Evolutionary conservation across 805 yeast genomes (phyloP).

Genomic region (Lipomyces spencermartinsiae): DNA sequence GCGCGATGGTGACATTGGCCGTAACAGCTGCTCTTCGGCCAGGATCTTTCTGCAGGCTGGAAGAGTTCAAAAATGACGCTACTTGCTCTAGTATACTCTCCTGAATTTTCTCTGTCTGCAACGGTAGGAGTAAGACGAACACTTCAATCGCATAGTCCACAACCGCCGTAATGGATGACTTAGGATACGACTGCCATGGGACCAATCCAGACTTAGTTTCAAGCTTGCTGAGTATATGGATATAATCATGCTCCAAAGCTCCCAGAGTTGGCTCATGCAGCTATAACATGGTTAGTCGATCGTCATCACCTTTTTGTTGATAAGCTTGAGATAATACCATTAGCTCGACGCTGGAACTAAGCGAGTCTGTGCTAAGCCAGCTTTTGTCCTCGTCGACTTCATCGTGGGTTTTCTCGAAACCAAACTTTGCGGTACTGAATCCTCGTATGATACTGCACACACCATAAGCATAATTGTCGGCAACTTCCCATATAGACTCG

Average conservation of each 20-base stretch:
- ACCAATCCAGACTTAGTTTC: constrained; percentile 21
- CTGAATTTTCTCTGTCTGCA: constrained; percentile 77
- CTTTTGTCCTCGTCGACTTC: constrained; percentile 25
- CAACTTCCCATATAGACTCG: constrained; percentile 47
- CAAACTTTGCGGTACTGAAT: constrained; percentile 44
- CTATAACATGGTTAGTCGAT: constrained; percentile 7
- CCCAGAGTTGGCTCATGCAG: constrained; percentile 40
- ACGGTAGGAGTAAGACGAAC: constrained; percentile 72
- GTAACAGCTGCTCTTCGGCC: constrained; percentile 57
- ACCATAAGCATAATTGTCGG: constrained; percentile 53
- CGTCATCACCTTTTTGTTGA: not conserved
- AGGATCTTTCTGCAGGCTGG: constrained; percentile 44
- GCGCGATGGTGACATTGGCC: constrained; percentile 67
- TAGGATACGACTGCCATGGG: constrained; percentile 35
- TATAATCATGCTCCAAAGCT: constrained; percentile 42
- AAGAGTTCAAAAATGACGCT: constrained; percentile 59
- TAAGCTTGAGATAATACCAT: constrained; percentile 12
- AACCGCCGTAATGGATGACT: constrained; percentile 54
- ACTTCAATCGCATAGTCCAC: constrained; percentile 82
- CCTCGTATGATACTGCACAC: constrained; percentile 51
- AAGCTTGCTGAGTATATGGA: constrained; percentile 29
- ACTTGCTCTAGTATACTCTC: constrained; percentile 85
- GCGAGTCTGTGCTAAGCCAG: constrained; percentile 42
- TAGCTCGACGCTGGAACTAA: constrained; percentile 36
- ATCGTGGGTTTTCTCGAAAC: constrained; percentile 39